Conservation (phyloP, 768 basidiomycete species). For the Cantharellus anzutake region DNA sequence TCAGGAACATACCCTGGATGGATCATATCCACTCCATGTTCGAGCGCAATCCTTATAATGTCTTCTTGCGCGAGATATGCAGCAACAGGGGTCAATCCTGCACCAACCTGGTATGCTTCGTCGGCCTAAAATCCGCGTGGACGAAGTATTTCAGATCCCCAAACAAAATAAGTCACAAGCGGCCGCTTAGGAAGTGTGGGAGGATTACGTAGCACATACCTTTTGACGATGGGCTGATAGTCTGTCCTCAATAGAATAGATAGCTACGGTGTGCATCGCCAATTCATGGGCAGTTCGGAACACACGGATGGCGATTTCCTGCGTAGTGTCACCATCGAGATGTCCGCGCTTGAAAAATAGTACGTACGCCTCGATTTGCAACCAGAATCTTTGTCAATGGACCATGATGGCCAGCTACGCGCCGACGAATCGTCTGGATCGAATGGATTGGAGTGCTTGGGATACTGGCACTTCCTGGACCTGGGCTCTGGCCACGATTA, state of each 20-base stretch:
- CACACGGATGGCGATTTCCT: constrained; percentile 99
- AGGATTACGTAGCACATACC: constrained; percentile 22
- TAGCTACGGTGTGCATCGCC: constrained; percentile 97
- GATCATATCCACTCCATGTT: constrained; percentile 99
- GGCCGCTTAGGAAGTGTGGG: not conserved
- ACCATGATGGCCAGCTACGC: constrained; percentile 77
- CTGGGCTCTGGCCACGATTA: not conserved
- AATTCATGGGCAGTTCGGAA: constrained; percentile 97
- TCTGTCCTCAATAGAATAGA: constrained; percentile 94
- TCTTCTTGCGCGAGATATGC: constrained; percentile 97
- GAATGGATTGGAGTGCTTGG: constrained; percentile 78
- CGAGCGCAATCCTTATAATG: constrained; percentile 88
- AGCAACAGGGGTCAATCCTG: constrained; percentile 85
- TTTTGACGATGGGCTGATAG: constrained; percentile 96
- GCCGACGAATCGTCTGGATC: constrained; percentile 79
- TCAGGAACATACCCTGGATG: constrained; percentile 62
- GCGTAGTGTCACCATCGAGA: not conserved
- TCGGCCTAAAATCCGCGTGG: constrained; percentile 43
- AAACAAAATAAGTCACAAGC: not conserved
- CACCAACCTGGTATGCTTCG: constrained; percentile 96
- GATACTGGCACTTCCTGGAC: constrained; percentile 22
- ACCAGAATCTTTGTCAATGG: constrained; percentile 84
- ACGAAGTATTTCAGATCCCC: not conserved
- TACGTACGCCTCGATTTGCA: constrained; percentile 72
- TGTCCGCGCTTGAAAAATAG: not conserved